These are phyloP conservation scores for Beauveria varroae DNA, from an alignment of 2,329 filamentous ascomycete genomes.

Conservation along the genomic window DNA sequence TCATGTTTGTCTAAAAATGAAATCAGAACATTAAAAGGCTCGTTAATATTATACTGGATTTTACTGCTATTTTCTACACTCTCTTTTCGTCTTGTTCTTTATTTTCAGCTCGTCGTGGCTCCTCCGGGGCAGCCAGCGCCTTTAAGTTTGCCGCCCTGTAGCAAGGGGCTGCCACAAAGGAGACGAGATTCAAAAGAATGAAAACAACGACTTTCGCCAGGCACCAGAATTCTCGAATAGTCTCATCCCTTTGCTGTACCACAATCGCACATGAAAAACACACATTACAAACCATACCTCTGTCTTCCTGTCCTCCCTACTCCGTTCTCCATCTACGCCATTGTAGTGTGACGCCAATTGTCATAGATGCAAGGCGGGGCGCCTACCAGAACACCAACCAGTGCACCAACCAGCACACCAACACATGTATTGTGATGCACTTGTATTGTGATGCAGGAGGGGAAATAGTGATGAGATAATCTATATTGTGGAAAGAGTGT, in stretches of 20 bases:
- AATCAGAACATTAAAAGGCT: no score
- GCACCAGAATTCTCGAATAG: neutral
- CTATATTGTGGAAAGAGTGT: no score
- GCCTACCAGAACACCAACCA: neutral
- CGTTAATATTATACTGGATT: no score
- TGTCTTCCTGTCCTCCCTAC: neutral
- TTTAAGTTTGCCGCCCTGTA: constrained; percentile 4
- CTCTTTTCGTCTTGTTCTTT: neutral
- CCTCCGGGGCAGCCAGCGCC: neutral
- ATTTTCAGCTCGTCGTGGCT: neutral
- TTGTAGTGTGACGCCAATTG: neutral
- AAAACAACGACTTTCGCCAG: neutral
- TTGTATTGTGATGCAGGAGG: neutral
- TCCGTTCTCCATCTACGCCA: neutral
- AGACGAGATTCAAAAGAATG: neutral
- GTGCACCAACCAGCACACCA: neutral
- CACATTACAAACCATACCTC: neutral
- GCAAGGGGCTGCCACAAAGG: neutral
- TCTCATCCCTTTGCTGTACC: neutral
- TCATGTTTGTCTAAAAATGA: neutral
- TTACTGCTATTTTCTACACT: neutral
- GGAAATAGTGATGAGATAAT: no score
- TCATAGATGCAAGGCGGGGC: neutral
- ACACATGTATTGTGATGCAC: neutral
- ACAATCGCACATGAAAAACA: neutral